Base-by-base conservation (phyloP, 1,139 yeast genomes). In the Saccharomyces hybrid region DNA sequence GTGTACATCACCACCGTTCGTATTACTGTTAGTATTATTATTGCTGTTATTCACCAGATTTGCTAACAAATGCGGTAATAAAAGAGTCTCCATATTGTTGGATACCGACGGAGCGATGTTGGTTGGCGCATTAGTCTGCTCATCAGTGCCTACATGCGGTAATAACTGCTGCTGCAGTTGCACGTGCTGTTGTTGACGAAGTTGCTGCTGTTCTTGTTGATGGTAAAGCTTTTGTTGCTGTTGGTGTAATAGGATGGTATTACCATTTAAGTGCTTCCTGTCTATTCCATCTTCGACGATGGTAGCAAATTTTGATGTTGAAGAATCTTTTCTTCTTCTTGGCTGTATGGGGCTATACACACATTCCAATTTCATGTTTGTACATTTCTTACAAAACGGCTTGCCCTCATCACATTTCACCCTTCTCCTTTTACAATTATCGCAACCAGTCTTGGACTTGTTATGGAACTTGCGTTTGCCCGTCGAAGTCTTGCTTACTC, bases 361-460 rank as follows among this genome's bases (percentile, higher is more conserved):
- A 73, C 98, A 91, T 31, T 80, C 85, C 48, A 91, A 75, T 47
- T 84, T 85, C 81, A 91, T 80, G 61, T 87, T 83, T 55, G 76
- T 72, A 70, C 98, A 91, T 70, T 89, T 89, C 32, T 76, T 76
- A 70, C 98, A 91, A 14, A 75, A 68, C 0, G 98, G 98, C 61
- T 83, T 86, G 0, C 77, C 75, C 70, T 91, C 98, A 70, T 91
- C 97, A 74, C 98, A 91, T 68, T 91, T 91, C 51, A 91, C 97
- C 53, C 97, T 75, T 63, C 97, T 79, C 61, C 81, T 79, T 67
- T 91, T 91, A 71, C 98, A 91, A 1, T 95, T 88, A 48, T 84
- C 80, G 70, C 98, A 91, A 0, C 98, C 98, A 54, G 81, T 81
- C 57, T 96, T 78, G 42, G 96, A 87, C 71, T 91, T 91, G 59